A percentile compares a stretch with the other conserved stretches of the same genome.
These are phyloP conservation scores for Euphrasia arctica DNA, from an alignment of 305 asterid genomes.

Conservation along the genomic window DNA sequence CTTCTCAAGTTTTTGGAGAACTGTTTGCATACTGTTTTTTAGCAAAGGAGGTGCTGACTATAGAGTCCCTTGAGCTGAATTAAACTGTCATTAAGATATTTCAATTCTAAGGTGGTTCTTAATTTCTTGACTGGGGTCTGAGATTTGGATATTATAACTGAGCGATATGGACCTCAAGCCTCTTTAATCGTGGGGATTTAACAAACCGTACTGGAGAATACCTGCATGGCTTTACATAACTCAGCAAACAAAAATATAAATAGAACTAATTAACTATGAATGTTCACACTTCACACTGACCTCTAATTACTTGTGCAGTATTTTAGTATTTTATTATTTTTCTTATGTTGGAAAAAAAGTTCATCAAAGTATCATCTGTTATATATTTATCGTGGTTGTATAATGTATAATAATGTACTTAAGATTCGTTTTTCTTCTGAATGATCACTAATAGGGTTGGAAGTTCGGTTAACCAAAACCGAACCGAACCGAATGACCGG, in stretches of 20 bases:
- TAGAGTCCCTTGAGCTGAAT: constrained; percentile 11
- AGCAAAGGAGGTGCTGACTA: constrained; percentile 7
- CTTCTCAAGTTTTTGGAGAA: neutral
- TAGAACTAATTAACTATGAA: neutral
- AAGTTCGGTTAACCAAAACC: too few species aligned
- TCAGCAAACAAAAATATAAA: neutral
- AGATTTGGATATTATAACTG: neutral
- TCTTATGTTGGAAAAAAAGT: neutral
- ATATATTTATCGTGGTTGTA: neutral
- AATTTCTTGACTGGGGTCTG: neutral
- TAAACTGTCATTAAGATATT: neutral
- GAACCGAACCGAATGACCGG: too few species aligned
- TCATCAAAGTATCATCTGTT: neutral
- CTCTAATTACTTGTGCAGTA: neutral
- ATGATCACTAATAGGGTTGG: too few species aligned
- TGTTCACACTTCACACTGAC: neutral
- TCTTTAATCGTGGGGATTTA: neutral
- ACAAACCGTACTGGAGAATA: neutral
- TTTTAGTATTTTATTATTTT: too few species aligned
- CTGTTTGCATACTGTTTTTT: neutral
- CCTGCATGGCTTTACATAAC: neutral
- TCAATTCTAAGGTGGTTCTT: neutral
- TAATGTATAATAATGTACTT: neutral
- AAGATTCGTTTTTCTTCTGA: neutral
- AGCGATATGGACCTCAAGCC: neutral